A percentile compares a stretch with the other conserved stretches of the same genome.
Conservation (phyloP, 2,329 filamentous ascomycete genomes). For the Colletotrichum sp. region DNA sequence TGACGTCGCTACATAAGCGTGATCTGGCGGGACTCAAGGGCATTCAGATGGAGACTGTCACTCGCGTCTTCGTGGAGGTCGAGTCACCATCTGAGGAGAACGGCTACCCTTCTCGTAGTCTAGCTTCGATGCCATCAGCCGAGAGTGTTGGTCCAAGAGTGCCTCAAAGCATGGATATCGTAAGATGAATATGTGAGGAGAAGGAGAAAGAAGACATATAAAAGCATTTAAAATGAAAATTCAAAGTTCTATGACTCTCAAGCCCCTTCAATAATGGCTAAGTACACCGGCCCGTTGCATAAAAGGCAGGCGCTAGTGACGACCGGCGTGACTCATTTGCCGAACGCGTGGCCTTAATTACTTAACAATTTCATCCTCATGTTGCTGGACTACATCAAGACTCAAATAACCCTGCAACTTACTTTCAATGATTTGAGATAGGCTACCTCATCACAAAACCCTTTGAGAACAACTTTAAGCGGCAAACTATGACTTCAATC, state of each 20-base stretch:
- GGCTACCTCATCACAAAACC: no score
- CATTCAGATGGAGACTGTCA: conserved; percentile 50
- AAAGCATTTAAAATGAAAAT: not conserved
- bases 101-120: not conserved
- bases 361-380: no score
- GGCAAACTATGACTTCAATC: no score
- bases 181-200: not conserved
- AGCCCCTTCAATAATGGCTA: not conserved
- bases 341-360: not conserved
- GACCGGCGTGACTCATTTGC: not conserved
- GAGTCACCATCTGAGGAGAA: conserved; percentile 25
- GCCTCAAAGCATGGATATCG: not conserved
- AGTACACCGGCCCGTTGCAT: rapidly evolving
- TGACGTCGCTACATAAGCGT: not conserved
- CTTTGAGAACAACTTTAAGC: no score
- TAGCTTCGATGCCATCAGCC: not conserved
- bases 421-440: no score
- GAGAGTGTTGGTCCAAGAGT: conserved; percentile 1
- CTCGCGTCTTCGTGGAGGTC: conserved; percentile 44
- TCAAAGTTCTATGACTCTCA: rapidly evolving
- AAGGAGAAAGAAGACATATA: not conserved
- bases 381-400: not conserved
- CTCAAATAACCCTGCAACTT: not conserved
- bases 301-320: not conserved
- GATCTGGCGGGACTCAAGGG: conserved; percentile 20